These are phyloP conservation scores for Lotus japonicus DNA, from an alignment of 306 rosid species.

Conservation along the genomic window DNA sequence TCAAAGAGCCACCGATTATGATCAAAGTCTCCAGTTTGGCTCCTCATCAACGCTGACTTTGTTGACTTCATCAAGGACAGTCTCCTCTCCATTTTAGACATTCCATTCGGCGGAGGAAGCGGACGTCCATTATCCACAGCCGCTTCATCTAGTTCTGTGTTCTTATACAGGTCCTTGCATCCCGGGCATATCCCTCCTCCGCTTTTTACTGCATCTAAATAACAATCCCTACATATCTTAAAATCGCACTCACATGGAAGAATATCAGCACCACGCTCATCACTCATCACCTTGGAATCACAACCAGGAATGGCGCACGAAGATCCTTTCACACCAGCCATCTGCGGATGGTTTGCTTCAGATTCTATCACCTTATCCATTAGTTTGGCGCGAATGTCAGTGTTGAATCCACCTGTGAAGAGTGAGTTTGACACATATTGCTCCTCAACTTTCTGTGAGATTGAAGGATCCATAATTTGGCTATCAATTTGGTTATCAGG, in stretches of 20 bases:
- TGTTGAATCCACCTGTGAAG: conserved; percentile 85
- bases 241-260: conserved; percentile 96
- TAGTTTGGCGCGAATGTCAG: conserved; percentile 78
- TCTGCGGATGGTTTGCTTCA: conserved; percentile 85
- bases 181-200: conserved; percentile 80
- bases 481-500: conserved; percentile 88
- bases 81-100: conserved; percentile 87
- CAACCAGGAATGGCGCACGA: conserved; percentile 84
- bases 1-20: conserved; percentile 91
- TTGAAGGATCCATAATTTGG: conserved; percentile 86
- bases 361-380: conserved; percentile 93
- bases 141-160: conserved; percentile 67
- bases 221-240: conserved; percentile 88
- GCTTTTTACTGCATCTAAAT: conserved; percentile 66
- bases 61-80: conserved; percentile 87
- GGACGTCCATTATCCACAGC: conserved; percentile 41
- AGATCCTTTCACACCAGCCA: conserved; percentile 93
- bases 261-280: conserved; percentile 72
- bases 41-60: conserved; percentile 65
- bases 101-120: conserved; percentile 52
- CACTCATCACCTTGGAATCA: conserved; percentile 93
- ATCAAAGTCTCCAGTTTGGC: conserved; percentile 90
- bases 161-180: conserved; percentile 79
- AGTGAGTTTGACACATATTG: conserved; percentile 81
- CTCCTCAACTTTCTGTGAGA: conserved; percentile 88